Evolutionary conservation across 2,329 filamentous ascomycete species (phyloP).

Genomic region (Septoria linicola): DNA sequence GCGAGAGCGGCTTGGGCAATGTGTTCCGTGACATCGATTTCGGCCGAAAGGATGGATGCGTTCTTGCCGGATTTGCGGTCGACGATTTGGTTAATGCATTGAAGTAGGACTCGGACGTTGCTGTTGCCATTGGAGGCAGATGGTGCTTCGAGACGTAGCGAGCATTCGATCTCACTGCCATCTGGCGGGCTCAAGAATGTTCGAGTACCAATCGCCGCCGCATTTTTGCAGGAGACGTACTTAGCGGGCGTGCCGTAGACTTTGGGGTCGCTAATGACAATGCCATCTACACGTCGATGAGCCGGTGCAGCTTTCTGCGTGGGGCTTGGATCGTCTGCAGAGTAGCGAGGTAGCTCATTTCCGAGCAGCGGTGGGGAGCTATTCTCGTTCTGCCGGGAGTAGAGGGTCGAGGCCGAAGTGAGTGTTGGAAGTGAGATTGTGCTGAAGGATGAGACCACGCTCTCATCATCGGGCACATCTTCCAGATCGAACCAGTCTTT

Average conservation of each 20-base stretch:
- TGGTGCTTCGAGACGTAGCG: conserved; percentile 30
- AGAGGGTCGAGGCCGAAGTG: conserved; percentile 25
- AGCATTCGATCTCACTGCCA: conserved; percentile 30
- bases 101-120: conserved; percentile 27
- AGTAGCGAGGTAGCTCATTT: conserved; percentile 15
- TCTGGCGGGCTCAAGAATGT: conserved; percentile 34
- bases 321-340: conserved; percentile 17
- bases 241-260: conserved; percentile 33
- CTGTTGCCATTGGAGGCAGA: conserved; percentile 8
- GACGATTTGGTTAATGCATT: conserved; percentile 32
- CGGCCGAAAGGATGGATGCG: conserved; percentile 30
- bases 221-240: conserved; percentile 27
- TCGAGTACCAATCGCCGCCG: conserved; percentile 29
- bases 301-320: conserved; percentile 2
- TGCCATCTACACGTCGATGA: conserved; percentile 22
- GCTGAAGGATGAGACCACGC: conserved; percentile 22
- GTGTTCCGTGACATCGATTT: conserved; percentile 32
- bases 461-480: conserved; percentile 26
- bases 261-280: conserved; percentile 32
- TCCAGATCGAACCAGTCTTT: conserved; percentile 31
- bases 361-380: conserved; percentile 6
- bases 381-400: conserved; percentile 18
- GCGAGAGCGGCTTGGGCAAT: conserved; percentile 30
- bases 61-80: conserved; percentile 30
- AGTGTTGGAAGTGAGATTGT: conserved; percentile 22